A percentile compares a stretch with the other conserved stretches of the same genome.
Evolutionary conservation across 106 monocot genomes (phyloP).

Genomic region (Platanthera zijinensis): DNA sequence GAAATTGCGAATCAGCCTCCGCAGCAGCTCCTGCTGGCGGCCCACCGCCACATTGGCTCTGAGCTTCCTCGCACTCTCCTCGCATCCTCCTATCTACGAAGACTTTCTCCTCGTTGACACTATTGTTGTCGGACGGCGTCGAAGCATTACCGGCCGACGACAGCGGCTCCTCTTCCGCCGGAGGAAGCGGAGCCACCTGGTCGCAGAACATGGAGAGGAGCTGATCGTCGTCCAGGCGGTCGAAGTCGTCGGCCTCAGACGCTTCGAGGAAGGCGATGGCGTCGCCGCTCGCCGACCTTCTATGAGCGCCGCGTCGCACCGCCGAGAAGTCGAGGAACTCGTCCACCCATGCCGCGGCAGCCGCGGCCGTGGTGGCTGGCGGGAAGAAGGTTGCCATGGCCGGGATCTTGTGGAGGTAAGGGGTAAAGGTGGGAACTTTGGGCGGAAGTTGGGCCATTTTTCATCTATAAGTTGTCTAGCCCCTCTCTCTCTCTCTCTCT

Average conservation of each 20-base stretch:
- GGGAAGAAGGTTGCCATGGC: slow-evolving; percentile 13
- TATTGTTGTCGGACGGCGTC: slow-evolving; percentile 48
- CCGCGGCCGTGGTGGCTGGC: neutral
- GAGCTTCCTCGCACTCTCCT: slow-evolving; percentile 36
- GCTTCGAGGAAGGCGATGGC: slow-evolving; percentile 54
- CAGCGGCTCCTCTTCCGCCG: neutral
- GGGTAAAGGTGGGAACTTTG: slow-evolving; percentile 29
- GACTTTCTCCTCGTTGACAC: slow-evolving; percentile 34
- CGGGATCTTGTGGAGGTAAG: slow-evolving; percentile 8
- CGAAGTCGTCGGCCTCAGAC: slow-evolving; percentile 28
- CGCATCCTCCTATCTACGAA: slow-evolving; percentile 5
- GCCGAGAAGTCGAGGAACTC: slow-evolving; percentile 75
- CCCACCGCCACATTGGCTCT: slow-evolving; percentile 29
- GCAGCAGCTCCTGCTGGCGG: neutral
- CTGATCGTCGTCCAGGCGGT: slow-evolving; percentile 79
- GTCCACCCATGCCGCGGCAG: slow-evolving; percentile 55
- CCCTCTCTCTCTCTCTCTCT: no score
- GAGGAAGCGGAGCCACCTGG: slow-evolving; percentile 13
- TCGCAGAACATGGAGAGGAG: slow-evolving; percentile 86
- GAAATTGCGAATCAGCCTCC: neutral
- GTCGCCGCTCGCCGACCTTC: slow-evolving; percentile 58
- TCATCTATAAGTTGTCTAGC: neutral
- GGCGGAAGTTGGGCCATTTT: slow-evolving; percentile 72
- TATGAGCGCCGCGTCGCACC: slow-evolving; percentile 42
- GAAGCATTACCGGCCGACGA: slow-evolving; percentile 24